A percentile compares a stretch with the other conserved stretches of the same genome.
Evolutionary conservation across 805 yeast genomes (phyloP).

Genomic region (Ogataea paraovalis): DNA sequence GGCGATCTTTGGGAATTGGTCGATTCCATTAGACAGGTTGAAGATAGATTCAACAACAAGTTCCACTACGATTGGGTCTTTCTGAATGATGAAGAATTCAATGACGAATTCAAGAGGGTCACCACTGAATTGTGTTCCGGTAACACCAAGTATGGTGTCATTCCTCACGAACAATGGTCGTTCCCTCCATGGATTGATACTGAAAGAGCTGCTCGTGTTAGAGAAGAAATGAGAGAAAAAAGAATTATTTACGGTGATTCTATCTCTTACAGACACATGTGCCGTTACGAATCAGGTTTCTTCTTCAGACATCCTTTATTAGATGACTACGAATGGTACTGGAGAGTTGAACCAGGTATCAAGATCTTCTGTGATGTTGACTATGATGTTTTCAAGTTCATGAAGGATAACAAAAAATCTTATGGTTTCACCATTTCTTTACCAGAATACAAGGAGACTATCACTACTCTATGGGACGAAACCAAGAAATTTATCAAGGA

Average conservation of each 20-base stretch:
- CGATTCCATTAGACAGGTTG: constrained; percentile 69
- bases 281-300: constrained; percentile 87
- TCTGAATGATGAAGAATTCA: constrained; percentile 81
- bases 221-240: constrained; percentile 48
- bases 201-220: constrained; percentile 54
- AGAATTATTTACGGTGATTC: constrained; percentile 63
- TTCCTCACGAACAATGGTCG: constrained; percentile 85
- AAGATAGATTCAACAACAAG: constrained; percentile 81
- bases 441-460: constrained; percentile 69
- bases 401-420: constrained; percentile 70
- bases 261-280: constrained; percentile 81
- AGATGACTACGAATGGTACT: constrained; percentile 80
- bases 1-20: constrained; percentile 60
- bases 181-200: constrained; percentile 81
- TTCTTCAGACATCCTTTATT: constrained; percentile 75
- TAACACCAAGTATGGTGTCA: constrained; percentile 66
- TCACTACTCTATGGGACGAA: constrained; percentile 72
- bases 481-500: constrained; percentile 57
- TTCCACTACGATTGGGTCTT: constrained; percentile 94
- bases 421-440: constrained; percentile 78
- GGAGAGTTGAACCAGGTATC: constrained; percentile 92
- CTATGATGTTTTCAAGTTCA: constrained; percentile 75
- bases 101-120: constrained; percentile 70
- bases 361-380: constrained; percentile 78
- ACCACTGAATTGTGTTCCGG: constrained; percentile 75